Evolutionary conservation across 2,329 filamentous ascomycete species (phyloP).

Genomic region (Aureobasidium pullulans): DNA sequence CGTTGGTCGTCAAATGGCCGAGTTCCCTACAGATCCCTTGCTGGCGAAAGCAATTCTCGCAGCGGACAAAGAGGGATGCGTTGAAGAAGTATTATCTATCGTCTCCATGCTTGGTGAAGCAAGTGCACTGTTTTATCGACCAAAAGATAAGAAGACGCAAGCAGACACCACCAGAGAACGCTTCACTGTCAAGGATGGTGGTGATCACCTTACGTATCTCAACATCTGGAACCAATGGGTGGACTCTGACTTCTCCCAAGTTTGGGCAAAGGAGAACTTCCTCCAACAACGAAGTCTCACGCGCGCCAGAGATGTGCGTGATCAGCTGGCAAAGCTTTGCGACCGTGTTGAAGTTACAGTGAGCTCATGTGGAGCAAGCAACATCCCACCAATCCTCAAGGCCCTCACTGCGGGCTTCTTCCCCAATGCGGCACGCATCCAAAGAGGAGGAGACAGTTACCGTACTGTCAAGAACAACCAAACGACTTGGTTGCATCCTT

Average conservation of each 20-base stretch:
- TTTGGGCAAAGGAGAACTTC: constrained; percentile 91
- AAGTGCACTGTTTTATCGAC: constrained; percentile 83
- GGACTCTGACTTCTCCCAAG: constrained; percentile 77
- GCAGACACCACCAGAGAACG: constrained; percentile 83
- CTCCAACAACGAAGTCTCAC: constrained; percentile 84
- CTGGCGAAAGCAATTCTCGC: constrained; percentile 82
- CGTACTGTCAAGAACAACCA: constrained; percentile 85
- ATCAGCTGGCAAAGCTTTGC: constrained; percentile 86
- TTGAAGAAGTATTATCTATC: constrained; percentile 85
- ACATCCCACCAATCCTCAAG: constrained; percentile 74
- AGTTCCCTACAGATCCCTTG: constrained; percentile 90
- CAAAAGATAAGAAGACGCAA: constrained; percentile 95
- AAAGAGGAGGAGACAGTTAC: constrained; percentile 79
- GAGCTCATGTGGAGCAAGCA: constrained; percentile 60
- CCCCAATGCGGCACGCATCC: constrained; percentile 78
- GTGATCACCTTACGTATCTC: constrained; percentile 79
- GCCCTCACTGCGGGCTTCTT: constrained; percentile 90
- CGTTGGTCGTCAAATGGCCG: constrained; percentile 86
- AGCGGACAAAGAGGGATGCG: constrained; percentile 83
- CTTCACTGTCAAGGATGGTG: constrained; percentile 84
- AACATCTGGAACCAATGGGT: constrained; percentile 97
- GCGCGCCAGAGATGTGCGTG: constrained; percentile 81
- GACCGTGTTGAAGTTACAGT: constrained; percentile 79
- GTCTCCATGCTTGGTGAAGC: constrained; percentile 92
- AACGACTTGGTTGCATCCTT: constrained; percentile 87